A percentile compares a stretch with the other conserved stretches of the same genome.
These are phyloP conservation scores for Sugiyamaella pinicola DNA, from an alignment of 1,139 yeast species.

Conservation along the genomic window DNA sequence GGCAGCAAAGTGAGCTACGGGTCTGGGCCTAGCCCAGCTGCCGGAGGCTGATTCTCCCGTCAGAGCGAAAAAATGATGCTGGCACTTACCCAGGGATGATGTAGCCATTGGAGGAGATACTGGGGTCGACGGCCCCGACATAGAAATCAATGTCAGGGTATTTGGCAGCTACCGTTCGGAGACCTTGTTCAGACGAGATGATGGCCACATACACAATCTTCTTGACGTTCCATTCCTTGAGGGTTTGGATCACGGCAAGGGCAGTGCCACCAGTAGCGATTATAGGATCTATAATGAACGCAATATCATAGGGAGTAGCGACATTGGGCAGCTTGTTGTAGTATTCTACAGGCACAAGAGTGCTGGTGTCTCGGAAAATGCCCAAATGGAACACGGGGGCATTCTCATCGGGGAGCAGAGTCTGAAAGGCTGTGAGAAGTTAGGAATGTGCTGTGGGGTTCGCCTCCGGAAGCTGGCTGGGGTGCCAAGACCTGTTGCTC, in stretches of 20 bases:
- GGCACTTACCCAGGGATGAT: constrained; percentile 42
- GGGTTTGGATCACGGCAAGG: constrained; percentile 40
- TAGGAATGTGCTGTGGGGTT: neutral
- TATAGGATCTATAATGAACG: constrained; percentile 43
- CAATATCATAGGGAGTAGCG: constrained; percentile 32
- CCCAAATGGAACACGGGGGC: constrained; percentile 43
- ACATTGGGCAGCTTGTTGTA: constrained; percentile 42
- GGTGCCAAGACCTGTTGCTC: neutral
- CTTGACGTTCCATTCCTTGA: constrained; percentile 42
- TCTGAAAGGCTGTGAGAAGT: constrained; percentile 31
- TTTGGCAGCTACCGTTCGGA: constrained; percentile 30
- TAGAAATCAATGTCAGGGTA: constrained; percentile 38
- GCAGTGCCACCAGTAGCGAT: constrained; percentile 46
- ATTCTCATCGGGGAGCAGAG: constrained; percentile 37
- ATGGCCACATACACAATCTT: constrained; percentile 39
- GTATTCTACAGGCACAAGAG: constrained; percentile 43
- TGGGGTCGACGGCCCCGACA: constrained; percentile 39
- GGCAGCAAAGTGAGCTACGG: too few species aligned
- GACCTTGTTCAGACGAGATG: constrained; percentile 37
- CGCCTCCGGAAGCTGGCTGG: constrained; percentile 5
- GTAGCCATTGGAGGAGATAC: constrained; percentile 37
- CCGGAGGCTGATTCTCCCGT: neutral
- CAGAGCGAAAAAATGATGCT: too few species aligned
- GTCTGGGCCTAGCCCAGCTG: neutral
- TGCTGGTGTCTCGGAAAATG: constrained; percentile 40